A percentile compares a stretch with the other conserved stretches of the same genome.
Conservation (phyloP, 495 filamentous ascomycete genomes). For the Penicillium verhagenii region DNA sequence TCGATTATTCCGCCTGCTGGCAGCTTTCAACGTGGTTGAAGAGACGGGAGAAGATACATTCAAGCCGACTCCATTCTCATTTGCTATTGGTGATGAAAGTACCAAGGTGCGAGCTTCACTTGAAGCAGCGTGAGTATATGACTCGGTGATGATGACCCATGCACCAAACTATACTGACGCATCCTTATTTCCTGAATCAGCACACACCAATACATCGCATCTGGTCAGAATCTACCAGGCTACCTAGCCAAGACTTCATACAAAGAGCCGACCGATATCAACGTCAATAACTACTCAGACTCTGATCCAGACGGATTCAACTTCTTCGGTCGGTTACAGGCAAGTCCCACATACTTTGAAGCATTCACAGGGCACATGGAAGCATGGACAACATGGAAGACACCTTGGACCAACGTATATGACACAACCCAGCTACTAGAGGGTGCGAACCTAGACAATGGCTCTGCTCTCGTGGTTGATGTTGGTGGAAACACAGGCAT, state of each 20-base stretch:
- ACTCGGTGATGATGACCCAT: background rate
- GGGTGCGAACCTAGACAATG: conserved; percentile 14
- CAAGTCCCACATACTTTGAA: conserved; percentile 30
- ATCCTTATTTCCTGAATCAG: conserved; percentile 1
- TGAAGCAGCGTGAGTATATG: conserved; percentile 33
- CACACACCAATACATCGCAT: conserved; percentile 26
- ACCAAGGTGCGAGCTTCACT: conserved; percentile 35
- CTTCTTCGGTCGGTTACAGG: conserved; percentile 31
- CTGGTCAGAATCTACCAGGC: conserved; percentile 26
- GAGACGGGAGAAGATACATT: conserved; percentile 36
- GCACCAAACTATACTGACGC: background rate
- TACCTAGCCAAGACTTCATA: conserved; percentile 41
- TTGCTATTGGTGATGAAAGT: conserved; percentile 33
- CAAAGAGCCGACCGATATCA: conserved; percentile 32
- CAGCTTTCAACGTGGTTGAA: conserved; percentile 35
- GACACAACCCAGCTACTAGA: conserved; percentile 25
- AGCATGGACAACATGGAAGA: conserved; percentile 28
- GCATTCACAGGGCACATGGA: conserved; percentile 44
- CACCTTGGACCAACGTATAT: conserved; percentile 36
- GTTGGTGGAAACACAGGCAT: conserved; percentile 52
- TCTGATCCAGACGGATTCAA: conserved; percentile 33
- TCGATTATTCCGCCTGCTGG: conserved; percentile 41
- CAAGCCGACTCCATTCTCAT: conserved; percentile 36
- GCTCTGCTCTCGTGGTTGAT: conserved; percentile 43
- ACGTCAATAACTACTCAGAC: conserved; percentile 29